Percentiles rank a stretch among this genome's conserved stretches.
These are phyloP conservation scores for Kodamaea restingae DNA, from an alignment of 805 yeast genomes.

Conservation along the genomic window DNA sequence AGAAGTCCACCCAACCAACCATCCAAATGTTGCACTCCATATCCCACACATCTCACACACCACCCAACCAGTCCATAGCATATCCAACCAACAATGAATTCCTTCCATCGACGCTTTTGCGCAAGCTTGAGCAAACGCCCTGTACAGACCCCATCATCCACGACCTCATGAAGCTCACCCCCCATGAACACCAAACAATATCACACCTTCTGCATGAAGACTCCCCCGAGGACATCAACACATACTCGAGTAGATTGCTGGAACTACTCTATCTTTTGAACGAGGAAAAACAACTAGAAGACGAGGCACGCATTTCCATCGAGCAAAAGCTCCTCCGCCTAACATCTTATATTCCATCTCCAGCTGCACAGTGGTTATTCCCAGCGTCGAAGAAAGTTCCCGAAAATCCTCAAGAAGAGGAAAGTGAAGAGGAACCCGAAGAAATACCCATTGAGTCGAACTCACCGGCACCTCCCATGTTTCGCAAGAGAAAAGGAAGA, in stretches of 20 bases:
- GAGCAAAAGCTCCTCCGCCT: slow-evolving; percentile 25
- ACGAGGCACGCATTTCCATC: slow-evolving; percentile 24
- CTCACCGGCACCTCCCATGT: slow-evolving; percentile 8
- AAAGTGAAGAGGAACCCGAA: slow-evolving; percentile 3
- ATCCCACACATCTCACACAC: too few relatives aligned
- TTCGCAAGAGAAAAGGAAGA: slow-evolving; percentile 7
- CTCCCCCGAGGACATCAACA: slow-evolving; percentile 20
- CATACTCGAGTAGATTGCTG: slow-evolving; percentile 29
- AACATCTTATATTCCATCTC: slow-evolving; percentile 25
- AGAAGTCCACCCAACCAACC: too few relatives aligned
- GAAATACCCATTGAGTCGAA: neutral
- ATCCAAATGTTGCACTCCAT: too few relatives aligned
- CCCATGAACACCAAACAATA: slow-evolving; percentile 17
- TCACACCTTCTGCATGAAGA: slow-evolving; percentile 6
- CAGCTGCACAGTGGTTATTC: slow-evolving; percentile 12
- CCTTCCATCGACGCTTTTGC: neutral
- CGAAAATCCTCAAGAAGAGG: slow-evolving; percentile 5
- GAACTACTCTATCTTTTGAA: slow-evolving; percentile 27
- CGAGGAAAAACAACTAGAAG: slow-evolving; percentile 27
- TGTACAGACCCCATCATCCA: slow-evolving; percentile 28
- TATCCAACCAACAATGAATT: too few relatives aligned
- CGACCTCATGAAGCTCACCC: slow-evolving; percentile 30
- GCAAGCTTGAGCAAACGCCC: slow-evolving; percentile 1
- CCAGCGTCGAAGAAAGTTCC: slow-evolving; percentile 1
- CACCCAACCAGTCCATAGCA: too few relatives aligned